Percentiles rank a stretch among this genome's conserved stretches.
phyloP scores from a whole-genome alignment of 2,329 filamentous ascomycete species.

The Trichoderma sp. region DNA sequence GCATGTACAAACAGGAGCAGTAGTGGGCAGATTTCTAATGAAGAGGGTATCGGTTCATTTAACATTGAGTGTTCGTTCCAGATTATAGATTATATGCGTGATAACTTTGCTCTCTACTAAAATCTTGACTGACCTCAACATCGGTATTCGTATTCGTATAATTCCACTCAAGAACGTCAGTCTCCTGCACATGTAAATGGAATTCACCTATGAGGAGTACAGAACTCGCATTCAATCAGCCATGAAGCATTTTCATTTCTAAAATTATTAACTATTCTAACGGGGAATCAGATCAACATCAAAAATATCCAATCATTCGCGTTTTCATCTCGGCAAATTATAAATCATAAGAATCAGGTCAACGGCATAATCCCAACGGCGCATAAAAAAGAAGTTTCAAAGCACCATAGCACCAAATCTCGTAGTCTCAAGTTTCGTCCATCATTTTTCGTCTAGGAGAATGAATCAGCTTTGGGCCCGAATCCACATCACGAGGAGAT shows the following conservation, averaged over 20 bases:
- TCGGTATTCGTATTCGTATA: not conserved
- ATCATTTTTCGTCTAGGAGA: not conserved
- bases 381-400: not conserved
- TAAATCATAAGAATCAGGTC: not conserved
- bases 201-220: not conserved
- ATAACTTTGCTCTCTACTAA: not conserved
- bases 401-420: not conserved
- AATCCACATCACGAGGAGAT: not conserved
- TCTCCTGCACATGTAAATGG: not conserved
- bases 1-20: not conserved
- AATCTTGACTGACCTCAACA: not conserved
- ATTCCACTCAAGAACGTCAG: not conserved
- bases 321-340: slow-evolving; percentile 3
- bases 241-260: slow-evolving; percentile 14
- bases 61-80: not conserved
- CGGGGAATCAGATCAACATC: slow-evolving; percentile 12
- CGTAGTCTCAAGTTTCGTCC: not conserved
- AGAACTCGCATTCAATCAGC: not conserved
- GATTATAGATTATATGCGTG: not conserved
- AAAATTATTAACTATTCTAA: slow-evolving; percentile 3
- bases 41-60: not conserved
- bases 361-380: not conserved
- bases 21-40: not conserved
- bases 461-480: not conserved
- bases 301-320: not conserved